These are phyloP conservation scores for Malassezia furfur DNA, from an alignment of 1,284 basidiomycete genomes.

Conservation along the genomic window DNA sequence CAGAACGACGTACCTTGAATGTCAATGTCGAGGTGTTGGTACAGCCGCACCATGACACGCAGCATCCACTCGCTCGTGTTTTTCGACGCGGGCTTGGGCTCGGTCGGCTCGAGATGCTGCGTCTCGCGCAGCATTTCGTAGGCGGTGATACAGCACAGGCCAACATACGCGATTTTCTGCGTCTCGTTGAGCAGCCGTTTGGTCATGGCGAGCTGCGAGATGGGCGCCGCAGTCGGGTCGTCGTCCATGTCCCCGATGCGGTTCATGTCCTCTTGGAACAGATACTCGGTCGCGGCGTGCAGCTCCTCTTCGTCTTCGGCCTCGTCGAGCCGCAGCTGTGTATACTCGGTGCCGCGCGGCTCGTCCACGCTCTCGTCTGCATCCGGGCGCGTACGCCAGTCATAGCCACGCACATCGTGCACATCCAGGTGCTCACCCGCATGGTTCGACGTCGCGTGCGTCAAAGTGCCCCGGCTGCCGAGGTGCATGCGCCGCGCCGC, in stretches of 20 bases:
- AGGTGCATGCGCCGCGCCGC: conserved; percentile 1
- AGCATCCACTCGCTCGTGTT: conserved; percentile 39
- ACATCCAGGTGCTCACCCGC: conserved; percentile 41
- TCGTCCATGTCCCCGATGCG: conserved; percentile 27
- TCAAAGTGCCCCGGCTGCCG: not conserved
- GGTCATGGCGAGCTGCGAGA: conserved; percentile 45
- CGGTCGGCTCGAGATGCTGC: conserved; percentile 1
- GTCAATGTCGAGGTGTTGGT: conserved; percentile 47
- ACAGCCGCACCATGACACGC: conserved; percentile 44
- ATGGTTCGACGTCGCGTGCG: conserved; percentile 20
- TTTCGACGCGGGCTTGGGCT: conserved; percentile 18
- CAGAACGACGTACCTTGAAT: conserved; percentile 19
- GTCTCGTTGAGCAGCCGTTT: conserved; percentile 43
- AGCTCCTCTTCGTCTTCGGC: conserved; percentile 43
- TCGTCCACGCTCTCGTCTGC: conserved; percentile 18
- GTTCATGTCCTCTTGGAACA: conserved; percentile 34
- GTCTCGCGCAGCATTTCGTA: conserved; percentile 35
- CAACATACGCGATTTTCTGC: conserved; percentile 47
- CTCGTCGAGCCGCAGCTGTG: conserved; percentile 44
- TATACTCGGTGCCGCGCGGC: conserved; percentile 30
- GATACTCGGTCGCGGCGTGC: conserved; percentile 42
- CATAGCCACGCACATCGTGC: conserved; percentile 43
- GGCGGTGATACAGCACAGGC: conserved; percentile 39
- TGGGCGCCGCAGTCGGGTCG: conserved; percentile 32
- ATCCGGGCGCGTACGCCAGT: conserved; percentile 41